These are phyloP conservation scores for Fusarium solani-melongenae DNA, from an alignment of 2,329 filamentous ascomycete species.

Conservation along the genomic window DNA sequence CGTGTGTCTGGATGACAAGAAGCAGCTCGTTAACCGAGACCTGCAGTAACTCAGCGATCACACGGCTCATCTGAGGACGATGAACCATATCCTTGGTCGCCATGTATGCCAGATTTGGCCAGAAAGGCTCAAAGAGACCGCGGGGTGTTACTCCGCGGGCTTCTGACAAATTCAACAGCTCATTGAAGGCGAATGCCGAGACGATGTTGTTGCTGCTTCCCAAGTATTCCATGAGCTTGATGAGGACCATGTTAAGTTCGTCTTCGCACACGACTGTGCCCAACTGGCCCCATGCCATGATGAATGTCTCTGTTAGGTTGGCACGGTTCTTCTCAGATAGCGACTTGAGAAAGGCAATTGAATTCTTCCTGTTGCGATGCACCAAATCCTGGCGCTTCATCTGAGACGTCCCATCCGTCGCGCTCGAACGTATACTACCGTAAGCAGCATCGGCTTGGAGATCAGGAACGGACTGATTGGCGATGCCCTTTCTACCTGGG, in stretches of 20 bases:
- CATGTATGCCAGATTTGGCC: conserved; percentile 84
- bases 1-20: conserved; percentile 79
- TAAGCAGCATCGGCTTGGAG: conserved; percentile 5
- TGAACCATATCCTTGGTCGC: conserved; percentile 84
- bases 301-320: conserved; percentile 82
- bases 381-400: conserved; percentile 43
- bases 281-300: conserved; percentile 87
- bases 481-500: not conserved
- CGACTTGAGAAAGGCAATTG: conserved; percentile 76
- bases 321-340: conserved; percentile 76
- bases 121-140: conserved; percentile 85
- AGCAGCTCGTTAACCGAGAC: conserved; percentile 81
- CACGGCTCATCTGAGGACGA: conserved; percentile 83
- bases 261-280: conserved; percentile 81
- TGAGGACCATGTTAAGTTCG: conserved; percentile 86
- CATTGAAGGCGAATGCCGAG: conserved; percentile 84
- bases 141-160: conserved; percentile 70
- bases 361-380: conserved; percentile 68
- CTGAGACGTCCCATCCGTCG: conserved; percentile 19
- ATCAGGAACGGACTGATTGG: conserved; percentile 12
- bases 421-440: not conserved
- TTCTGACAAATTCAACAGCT: conserved; percentile 79
- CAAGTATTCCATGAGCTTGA: conserved; percentile 87
- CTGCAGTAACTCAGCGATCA: conserved; percentile 83
- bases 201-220: conserved; percentile 85